Evolutionary conservation across 2,329 filamentous ascomycete species (phyloP), one percentile per base, ranked within the genome.

Genomic region (Chaetomiaceae sp.): DNA sequence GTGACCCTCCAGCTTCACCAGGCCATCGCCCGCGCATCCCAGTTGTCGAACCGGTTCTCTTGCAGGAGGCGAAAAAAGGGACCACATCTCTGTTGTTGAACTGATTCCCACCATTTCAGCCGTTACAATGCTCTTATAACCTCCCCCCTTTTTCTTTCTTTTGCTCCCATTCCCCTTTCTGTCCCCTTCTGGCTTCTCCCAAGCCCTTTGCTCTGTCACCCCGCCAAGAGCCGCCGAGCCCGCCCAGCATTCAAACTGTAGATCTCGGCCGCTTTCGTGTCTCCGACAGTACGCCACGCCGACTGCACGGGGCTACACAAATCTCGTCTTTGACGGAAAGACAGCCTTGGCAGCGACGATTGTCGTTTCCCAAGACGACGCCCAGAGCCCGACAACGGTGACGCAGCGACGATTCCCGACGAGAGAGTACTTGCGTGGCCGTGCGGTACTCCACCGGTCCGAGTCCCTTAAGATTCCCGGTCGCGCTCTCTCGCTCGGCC

Each of bases 191-290:
- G 14, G 37, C 20, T 2, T 44, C 40, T 38, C 47, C 34, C 42
- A 42, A 39, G 39, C 29, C 23, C 17, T 27, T 44, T 36, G 23
- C 15, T 11, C 49, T 45, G 22, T 23, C 27, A 8, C 15, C 20
- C 46, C 53, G 60, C 59, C 60, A 62, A 63, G 61, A 45, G 37
- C 39, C 34, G 49, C 19, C 42, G 31, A 60, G 47, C 50, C 61
- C 53, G 55, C 52, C 58, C 51, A 55, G 34, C 34, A 38, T 27
- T 25, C 57, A 57, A 55, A n/a, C 42, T 52, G 60, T 63, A 62
- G 59, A 61, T 63, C 61, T 60, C 57, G 60, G 46, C 60, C 56
- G 49, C 50, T 58, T 60, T 60, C 47, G 60, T 57, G 42, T 23
- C 50, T 44, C 58, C 46, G 45, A 46, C 42, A 59, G 47, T 31